Base-by-base conservation (phyloP, 306 rosid species). In the Vigna angularis region DNA sequence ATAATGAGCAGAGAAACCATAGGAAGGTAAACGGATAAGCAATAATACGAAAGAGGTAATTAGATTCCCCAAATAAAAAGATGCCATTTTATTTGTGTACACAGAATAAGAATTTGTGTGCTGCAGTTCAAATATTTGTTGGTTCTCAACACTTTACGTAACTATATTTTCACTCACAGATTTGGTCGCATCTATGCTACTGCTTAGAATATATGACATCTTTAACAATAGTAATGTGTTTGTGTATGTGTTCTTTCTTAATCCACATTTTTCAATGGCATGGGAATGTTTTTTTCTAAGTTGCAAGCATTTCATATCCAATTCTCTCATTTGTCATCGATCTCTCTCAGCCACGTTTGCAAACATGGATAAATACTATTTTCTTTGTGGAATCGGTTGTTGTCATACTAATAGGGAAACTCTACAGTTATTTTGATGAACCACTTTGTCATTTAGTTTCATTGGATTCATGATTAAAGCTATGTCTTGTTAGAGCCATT, bases 61-160 rank as follows among this genome's bases (percentile, higher is more conserved):
- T 14, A 38, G 73, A 76, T 84, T 81, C 82, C 38, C 16, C 1
- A 66, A 50, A 76, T 57, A 57, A 22, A 30, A 67, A 81, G 59
- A 70, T 85, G 78, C 59, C 71, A 74, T 78, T 51, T 42, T 40
- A 38, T 50, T 74, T 67, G 5, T 47, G 61, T 52, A 9, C 72
- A 72, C 67, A 57, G 83, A 71, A 80, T 76, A 72, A 49, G 84
- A 80, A 80, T 80, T 70, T 75, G 9, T 53, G 32, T 70, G 69
- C 45, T 70, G 70, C 71, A 30, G 81, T 48, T 64, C 53, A 16
- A 84, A 26, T 42, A 42, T 42, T 65, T 70, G 79, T 76, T 80
- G 87, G 79, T 66, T 80, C 47, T 65, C 9, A 75, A 63, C 66
- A 79, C 76, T 55, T 70, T 28, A 84, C 82, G 82, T 70, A 70